These are phyloP conservation scores for Aspergillus pseudoterreus DNA, from an alignment of 2,329 filamentous ascomycete genomes.

Conservation along the genomic window DNA sequence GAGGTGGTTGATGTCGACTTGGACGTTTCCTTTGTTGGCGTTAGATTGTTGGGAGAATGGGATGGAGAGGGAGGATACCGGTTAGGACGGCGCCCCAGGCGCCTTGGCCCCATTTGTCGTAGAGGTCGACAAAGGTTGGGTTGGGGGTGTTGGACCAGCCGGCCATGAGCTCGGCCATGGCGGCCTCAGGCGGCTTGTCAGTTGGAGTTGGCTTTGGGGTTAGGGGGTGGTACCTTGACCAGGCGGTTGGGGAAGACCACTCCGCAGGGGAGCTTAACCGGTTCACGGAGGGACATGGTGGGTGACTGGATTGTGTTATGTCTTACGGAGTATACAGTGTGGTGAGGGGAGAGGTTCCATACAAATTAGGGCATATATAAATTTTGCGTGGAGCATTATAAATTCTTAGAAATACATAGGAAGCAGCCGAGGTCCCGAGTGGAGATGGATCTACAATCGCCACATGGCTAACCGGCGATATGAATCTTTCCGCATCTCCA, in stretches of 20 bases:
- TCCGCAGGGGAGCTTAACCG: constrained; percentile 53
- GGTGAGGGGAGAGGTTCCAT: not conserved
- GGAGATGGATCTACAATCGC: not conserved
- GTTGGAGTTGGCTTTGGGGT: not conserved
- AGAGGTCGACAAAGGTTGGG: constrained; percentile 43
- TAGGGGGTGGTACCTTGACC: constrained; percentile 30
- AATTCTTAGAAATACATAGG: too few relatives aligned
- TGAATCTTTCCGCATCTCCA: constrained; percentile 8
- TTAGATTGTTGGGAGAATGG: not conserved
- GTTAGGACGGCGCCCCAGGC: constrained; percentile 44
- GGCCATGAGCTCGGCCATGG: constrained; percentile 42
- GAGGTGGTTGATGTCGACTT: constrained; percentile 44
- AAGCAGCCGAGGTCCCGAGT: not conserved
- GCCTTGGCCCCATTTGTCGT: constrained; percentile 49
- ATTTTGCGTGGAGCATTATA: not conserved
- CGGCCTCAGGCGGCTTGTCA: constrained; percentile 36
- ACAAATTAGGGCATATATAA: not conserved
- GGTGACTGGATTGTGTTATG: not conserved
- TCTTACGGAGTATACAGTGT: not conserved
- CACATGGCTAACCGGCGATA: constrained; percentile 1
- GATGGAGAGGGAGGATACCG: constrained; percentile 23
- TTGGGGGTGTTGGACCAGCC: constrained; percentile 45
- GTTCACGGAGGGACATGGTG: constrained; percentile 31
- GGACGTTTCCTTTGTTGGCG: constrained; percentile 31
- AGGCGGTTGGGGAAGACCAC: constrained; percentile 56